Evolutionary conservation across 768 basidiomycete species (phyloP).

Genomic region (Pleurotus pulmonarius): DNA sequence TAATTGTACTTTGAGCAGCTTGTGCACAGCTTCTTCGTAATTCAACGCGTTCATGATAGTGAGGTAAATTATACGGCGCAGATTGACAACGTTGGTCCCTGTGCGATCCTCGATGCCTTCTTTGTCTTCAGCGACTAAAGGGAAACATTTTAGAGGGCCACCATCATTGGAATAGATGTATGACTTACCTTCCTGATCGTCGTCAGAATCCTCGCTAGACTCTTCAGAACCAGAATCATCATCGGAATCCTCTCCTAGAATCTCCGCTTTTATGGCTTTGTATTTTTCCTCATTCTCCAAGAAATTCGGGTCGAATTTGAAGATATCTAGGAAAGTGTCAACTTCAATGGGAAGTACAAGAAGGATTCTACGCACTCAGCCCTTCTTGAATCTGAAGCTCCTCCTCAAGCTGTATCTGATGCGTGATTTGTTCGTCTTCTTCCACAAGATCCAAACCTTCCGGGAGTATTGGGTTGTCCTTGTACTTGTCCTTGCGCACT

Average conservation of each 20-base stretch:
- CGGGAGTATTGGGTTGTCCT: slow-evolving; percentile 93
- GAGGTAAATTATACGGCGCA: slow-evolving; percentile 90
- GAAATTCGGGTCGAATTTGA: slow-evolving; percentile 90
- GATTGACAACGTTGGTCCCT: slow-evolving; percentile 92
- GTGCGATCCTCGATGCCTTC: slow-evolving; percentile 93
- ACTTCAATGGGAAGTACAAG: neutral
- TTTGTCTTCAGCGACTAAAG: slow-evolving; percentile 66
- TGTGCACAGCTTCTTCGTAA: slow-evolving; percentile 99
- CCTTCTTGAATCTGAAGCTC: slow-evolving; percentile 93
- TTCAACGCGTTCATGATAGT: slow-evolving; percentile 99
- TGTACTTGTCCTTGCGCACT: slow-evolving; percentile 97
- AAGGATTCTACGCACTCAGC: slow-evolving; percentile 62
- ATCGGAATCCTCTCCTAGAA: slow-evolving; percentile 84
- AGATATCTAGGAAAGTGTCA: slow-evolving; percentile 61
- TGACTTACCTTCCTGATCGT: slow-evolving; percentile 33
- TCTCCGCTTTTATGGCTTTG: slow-evolving; percentile 86
- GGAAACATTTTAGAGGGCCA: neutral
- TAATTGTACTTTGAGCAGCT: slow-evolving; percentile 89
- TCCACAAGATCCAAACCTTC: slow-evolving; percentile 96
- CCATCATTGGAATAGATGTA: too few relatives aligned
- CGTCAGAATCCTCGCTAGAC: slow-evolving; percentile 60
- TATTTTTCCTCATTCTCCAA: slow-evolving; percentile 93
- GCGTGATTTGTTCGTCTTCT: slow-evolving; percentile 97
- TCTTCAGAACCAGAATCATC: slow-evolving; percentile 59
- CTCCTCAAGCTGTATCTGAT: slow-evolving; percentile 88